A percentile compares a stretch with the other conserved stretches of the same genome.
phyloP scores from a whole-genome alignment of 192 early-diverging fungal genomes.

The Coemansia sp. region DNA sequence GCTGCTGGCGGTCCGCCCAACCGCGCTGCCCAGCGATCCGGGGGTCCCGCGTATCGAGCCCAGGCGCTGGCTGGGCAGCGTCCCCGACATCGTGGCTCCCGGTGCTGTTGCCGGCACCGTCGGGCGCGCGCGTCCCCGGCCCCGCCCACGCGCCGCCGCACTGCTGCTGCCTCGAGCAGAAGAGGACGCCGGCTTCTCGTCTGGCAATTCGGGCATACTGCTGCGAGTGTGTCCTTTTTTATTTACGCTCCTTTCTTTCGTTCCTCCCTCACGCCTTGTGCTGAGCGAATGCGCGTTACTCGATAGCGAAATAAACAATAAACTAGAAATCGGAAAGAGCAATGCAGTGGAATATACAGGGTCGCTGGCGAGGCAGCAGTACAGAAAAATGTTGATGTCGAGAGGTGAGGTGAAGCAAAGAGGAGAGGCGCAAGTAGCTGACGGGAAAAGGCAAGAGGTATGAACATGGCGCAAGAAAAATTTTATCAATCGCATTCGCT shows the following conservation, averaged over 20 bases:
- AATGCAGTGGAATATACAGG: too few relatives aligned
- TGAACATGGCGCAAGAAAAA: background rate
- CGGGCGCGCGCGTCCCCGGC: background rate
- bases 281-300: background rate
- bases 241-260: background rate
- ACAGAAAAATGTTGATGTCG: too few relatives aligned
- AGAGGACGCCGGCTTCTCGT: slow-evolving; percentile 24
- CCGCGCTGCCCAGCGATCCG: background rate
- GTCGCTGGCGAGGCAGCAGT: too few relatives aligned
- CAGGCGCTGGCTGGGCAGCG: slow-evolving; percentile 21
- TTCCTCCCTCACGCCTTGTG: background rate
- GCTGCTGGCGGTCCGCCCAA: background rate
- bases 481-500: background rate
- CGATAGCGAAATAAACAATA: too few relatives aligned
- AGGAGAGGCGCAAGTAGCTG: too few relatives aligned
- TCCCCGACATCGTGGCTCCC: background rate
- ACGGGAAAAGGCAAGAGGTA: background rate
- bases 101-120: background rate
- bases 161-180: slow-evolving; percentile 20
- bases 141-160: slow-evolving; percentile 14
- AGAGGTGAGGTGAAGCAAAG: too few relatives aligned
- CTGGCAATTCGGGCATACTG: slow-evolving; percentile 19
- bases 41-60: slow-evolving; percentile 18
- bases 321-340: too few relatives aligned
- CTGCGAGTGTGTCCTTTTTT: slow-evolving; percentile 5